These are phyloP conservation scores for Phlebiopsis flavidoalba DNA, from an alignment of 768 basidiomycete species.

Conservation along the genomic window DNA sequence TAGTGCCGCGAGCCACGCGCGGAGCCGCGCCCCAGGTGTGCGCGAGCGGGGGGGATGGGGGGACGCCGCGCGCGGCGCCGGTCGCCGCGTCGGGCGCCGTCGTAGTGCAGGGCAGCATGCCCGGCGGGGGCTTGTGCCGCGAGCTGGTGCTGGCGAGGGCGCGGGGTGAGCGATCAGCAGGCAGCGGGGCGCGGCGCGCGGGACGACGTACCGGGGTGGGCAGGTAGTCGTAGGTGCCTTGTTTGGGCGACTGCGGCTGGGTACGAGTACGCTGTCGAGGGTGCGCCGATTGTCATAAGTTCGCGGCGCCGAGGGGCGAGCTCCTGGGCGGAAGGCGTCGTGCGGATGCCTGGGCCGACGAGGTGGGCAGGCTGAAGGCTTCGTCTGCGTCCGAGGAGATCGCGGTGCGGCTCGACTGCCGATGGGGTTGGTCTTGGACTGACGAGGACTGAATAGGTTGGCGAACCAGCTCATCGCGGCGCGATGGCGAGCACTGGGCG, in stretches of 20 bases:
- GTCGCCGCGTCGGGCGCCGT: conserved; percentile 23
- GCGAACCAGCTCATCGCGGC: conserved; percentile 66
- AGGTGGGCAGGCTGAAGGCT: conserved; percentile 81
- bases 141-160: conserved; percentile 34
- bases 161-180: conserved; percentile 1
- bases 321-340: conserved; percentile 58
- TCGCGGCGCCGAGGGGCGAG: conserved; percentile 34
- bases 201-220: conserved; percentile 35
- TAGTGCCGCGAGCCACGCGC: conserved; percentile 66
- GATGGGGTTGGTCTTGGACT: conserved; percentile 35
- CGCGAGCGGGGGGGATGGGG: conserved; percentile 78
- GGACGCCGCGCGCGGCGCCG: conserved; percentile 48
- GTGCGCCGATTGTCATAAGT: neutral
- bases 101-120: conserved; percentile 68
- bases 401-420: conserved; percentile 49
- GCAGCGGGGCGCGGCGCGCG: conserved; percentile 8
- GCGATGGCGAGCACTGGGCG: neutral
- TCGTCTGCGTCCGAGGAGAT: conserved; percentile 80
- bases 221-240: conserved; percentile 53
- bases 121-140: conserved; percentile 29
- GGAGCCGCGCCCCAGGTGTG: conserved; percentile 43
- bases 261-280: conserved; percentile 64
- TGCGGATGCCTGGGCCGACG: conserved; percentile 55
- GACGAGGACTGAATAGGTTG: conserved; percentile 53
- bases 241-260: conserved; percentile 61